Conservation (phyloP, 495 filamentous ascomycete genomes). For the Diplogelasinospora grovesii region DNA sequence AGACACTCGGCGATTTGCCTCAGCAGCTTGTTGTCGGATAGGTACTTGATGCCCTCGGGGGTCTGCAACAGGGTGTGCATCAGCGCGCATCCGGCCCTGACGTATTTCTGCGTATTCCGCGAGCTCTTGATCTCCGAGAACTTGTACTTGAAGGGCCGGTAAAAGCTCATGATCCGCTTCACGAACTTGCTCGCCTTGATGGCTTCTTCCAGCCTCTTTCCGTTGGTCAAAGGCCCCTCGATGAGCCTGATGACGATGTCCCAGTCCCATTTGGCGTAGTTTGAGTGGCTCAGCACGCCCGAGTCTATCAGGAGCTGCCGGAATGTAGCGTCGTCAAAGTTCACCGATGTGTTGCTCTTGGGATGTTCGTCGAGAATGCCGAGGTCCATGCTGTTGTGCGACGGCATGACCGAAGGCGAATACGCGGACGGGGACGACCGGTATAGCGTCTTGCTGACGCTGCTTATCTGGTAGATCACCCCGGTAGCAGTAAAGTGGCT, state of each 20-base stretch:
- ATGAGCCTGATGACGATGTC: constrained; percentile 83
- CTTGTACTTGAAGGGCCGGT: constrained; percentile 92
- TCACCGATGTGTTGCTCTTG: constrained; percentile 62
- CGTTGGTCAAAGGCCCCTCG: constrained; percentile 86
- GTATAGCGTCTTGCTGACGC: constrained; percentile 88
- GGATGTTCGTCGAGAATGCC: constrained; percentile 52
- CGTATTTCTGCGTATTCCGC: constrained; percentile 88
- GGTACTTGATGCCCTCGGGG: constrained; percentile 72
- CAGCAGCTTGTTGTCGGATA: constrained; percentile 86
- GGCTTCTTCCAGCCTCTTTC: constrained; percentile 87
- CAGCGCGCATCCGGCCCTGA: constrained; percentile 78
- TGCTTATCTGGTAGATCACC: constrained; percentile 95
- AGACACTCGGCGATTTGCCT: constrained; percentile 92
- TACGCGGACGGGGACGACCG: constrained; percentile 54
- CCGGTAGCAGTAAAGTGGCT: constrained; percentile 73
- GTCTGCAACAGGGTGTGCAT: constrained; percentile 80
- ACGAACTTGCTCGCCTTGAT: constrained; percentile 93
- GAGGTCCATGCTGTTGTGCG: constrained; percentile 33
- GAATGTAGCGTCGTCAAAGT: constrained; percentile 85
- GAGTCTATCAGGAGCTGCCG: constrained; percentile 81
- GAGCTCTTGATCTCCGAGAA: constrained; percentile 83
- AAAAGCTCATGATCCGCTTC: constrained; percentile 89
- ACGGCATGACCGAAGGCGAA: constrained; percentile 28
- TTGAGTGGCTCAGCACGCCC: constrained; percentile 73
- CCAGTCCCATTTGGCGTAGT: constrained; percentile 95